Base-by-base conservation (phyloP, 495 filamentous ascomycete species). In the Penicillium steckii region DNA sequence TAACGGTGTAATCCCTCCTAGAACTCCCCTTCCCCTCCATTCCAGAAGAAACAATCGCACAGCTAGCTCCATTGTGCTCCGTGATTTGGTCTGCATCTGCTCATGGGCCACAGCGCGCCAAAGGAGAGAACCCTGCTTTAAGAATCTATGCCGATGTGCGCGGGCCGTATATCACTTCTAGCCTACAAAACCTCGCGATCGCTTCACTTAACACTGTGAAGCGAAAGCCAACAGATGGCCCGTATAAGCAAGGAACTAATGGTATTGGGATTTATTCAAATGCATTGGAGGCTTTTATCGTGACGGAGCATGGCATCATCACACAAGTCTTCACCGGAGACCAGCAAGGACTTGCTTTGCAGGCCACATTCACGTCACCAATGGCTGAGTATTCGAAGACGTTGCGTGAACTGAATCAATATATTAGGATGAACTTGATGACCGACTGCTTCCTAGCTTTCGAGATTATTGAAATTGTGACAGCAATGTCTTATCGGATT, bases 381-480 rank as follows among this genome's bases (percentile, higher is more conserved):
- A 80, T 97, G 59, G 78, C 80, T 1, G 90, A 95, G 53, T 87
- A 97, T 62, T 82, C 87, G 22, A 84, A 90, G 59, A 97, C 95
- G 0, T 70, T 99, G 23, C 82, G 85, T 10, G 94, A 97, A 57
- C 76, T 99, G 21, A 96, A 97, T 67, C 78, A 82, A 29, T 91
- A 96, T 64, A 91, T 97, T 66, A 87, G 88, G 64, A 66, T 80
- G 25, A 91, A 96, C 62, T 75, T 97, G 33, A 85, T 82, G 59
- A 97, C 91, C 1, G 94, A 99, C 69, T 96, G 95, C 72, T 99
- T 88, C 65, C 80, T 99, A 21, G 91, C 91, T 3, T 99, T 95
- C 65, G 94, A 99, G 64, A 91, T 97, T 47, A 87, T 96, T 38
- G 93, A 95, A 59, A 89, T 96, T 52, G 88, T 99, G 35, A 89